Evolutionary conservation across 139 green algal species (phyloP), one percentile per base, ranked within the genome.

Genomic region (Volvox africanus): DNA sequence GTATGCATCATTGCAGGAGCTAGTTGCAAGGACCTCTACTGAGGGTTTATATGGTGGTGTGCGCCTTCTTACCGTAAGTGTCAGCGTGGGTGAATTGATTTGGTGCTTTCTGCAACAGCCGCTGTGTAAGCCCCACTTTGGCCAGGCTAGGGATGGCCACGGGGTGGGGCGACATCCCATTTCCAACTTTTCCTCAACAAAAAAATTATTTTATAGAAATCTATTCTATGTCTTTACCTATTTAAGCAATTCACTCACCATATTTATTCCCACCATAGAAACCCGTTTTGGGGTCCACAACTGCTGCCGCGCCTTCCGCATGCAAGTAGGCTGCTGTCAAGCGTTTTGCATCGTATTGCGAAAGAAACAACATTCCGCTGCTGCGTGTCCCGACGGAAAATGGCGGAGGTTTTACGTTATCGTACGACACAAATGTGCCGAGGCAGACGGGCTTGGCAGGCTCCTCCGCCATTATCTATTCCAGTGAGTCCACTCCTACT

Each of bases 401-500:
- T 61, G n/a, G 30, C 69, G 69, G 68, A 11, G 89, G 77, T 82
- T 99, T 99, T 89, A 90, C 79, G 21, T 90, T 99, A 62, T 94
- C 91, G 1, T 99, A 99, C 82, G 90, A 95, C 37, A 98, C 96
- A 62, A 97, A 95, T 91, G 98, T 99, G 13, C 97, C 97, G 0
- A 93, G 96, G 0, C 97, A 99, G 93, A 86, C 94, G 20, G 97
- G 97, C 1, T 93, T 99, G 26, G 95, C 95, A 37, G 97, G 97
- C 26, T 99, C 96, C 0, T 99, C 96, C 13, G 97, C 97, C 33
- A 98, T 99, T 79, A 94, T 97, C 26, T 95, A 93, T 62, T 96
- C 96, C 92, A 86, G 94, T 95, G 30, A 5, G n/a, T n/a, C n/a
- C n/a, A n/a, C n/a, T n/a, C n/a, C n/a, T n/a, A n/a, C n/a, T n/a